These are phyloP conservation scores for Cyberlindnera samutprakarnensis DNA, from an alignment of 805 yeast species.

Conservation along the genomic window DNA sequence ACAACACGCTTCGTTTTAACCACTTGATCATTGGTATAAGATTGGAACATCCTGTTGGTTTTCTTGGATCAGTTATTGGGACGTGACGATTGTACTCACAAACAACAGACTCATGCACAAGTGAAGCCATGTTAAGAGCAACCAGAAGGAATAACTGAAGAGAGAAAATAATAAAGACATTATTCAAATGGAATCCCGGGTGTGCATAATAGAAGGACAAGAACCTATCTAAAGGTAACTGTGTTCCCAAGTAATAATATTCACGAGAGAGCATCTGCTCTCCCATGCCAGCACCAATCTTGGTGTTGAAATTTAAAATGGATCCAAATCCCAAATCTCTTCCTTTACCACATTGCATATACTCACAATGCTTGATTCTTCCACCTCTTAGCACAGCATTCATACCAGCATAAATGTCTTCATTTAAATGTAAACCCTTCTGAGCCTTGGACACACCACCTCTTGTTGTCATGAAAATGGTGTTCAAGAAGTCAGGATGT, in stretches of 20 bases:
- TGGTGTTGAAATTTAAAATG: slow-evolving; percentile 72
- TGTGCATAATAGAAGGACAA: slow-evolving; percentile 78
- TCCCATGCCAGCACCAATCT: slow-evolving; percentile 89
- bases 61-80: slow-evolving; percentile 54
- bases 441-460: slow-evolving; percentile 88
- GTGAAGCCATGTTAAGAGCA: slow-evolving; percentile 52
- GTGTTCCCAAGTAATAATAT: slow-evolving; percentile 71
- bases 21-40: slow-evolving; percentile 65
- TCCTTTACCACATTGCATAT: slow-evolving; percentile 82
- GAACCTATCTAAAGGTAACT: slow-evolving; percentile 70
- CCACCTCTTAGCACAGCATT: slow-evolving; percentile 74
- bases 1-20: slow-evolving; percentile 65
- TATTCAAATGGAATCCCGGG: slow-evolving; percentile 80
- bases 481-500: slow-evolving; percentile 76
- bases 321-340: slow-evolving; percentile 82
- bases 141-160: slow-evolving; percentile 55
- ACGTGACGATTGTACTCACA: slow-evolving; percentile 53
- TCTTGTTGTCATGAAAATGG: slow-evolving; percentile 71
- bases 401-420: slow-evolving; percentile 85
- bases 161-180: slow-evolving; percentile 65
- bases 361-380: slow-evolving; percentile 77
- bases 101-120: slow-evolving; percentile 51
- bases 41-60: slow-evolving; percentile 66
- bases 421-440: slow-evolving; percentile 74
- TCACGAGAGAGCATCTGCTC: slow-evolving; percentile 81